Evolutionary conservation across 192 early-diverging fungal genomes (phyloP).

Genomic region (Umbelopsis vinacea): DNA sequence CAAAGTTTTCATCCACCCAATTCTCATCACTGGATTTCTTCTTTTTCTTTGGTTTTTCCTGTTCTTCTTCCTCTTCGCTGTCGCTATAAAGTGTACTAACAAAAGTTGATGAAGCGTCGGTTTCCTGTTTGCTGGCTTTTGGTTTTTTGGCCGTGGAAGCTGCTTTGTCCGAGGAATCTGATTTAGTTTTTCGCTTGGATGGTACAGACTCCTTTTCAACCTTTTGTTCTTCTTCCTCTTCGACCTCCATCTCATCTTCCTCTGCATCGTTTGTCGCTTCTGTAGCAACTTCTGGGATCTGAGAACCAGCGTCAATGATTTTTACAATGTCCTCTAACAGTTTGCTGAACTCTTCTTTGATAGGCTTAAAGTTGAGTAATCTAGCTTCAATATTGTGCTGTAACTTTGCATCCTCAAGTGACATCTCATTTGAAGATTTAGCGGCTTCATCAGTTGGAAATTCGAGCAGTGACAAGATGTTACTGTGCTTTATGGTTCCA

Average conservation of each 20-base stretch:
- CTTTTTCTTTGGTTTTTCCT: constrained; percentile 13
- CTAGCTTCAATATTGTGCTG: constrained; percentile 25
- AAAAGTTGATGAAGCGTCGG: constrained; percentile 1
- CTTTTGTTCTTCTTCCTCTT: neutral
- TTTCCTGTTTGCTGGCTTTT: neutral
- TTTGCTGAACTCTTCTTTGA: constrained; percentile 24
- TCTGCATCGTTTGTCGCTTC: neutral
- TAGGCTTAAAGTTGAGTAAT: constrained; percentile 12
- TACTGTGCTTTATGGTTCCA: neutral
- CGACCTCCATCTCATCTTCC: neutral
- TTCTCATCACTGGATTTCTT: constrained; percentile 1
- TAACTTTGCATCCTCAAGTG: neutral
- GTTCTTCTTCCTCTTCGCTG: constrained; percentile 17
- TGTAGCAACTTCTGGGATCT: neutral
- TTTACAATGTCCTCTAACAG: constrained; percentile 13
- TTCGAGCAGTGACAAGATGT: neutral
- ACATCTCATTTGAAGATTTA: neutral
- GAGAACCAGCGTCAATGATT: constrained; percentile 18
- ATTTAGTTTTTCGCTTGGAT: constrained; percentile 3
- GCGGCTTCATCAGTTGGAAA: neutral
- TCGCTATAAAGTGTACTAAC: constrained; percentile 20
- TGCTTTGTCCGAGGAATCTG: neutral
- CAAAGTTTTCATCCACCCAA: constrained; percentile 37
- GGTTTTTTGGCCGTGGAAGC: neutral
- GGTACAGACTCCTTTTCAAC: neutral